Evolutionary conservation across 2,329 filamentous ascomycete genomes (phyloP).

Genomic region (Setomelanomma holmii): DNA sequence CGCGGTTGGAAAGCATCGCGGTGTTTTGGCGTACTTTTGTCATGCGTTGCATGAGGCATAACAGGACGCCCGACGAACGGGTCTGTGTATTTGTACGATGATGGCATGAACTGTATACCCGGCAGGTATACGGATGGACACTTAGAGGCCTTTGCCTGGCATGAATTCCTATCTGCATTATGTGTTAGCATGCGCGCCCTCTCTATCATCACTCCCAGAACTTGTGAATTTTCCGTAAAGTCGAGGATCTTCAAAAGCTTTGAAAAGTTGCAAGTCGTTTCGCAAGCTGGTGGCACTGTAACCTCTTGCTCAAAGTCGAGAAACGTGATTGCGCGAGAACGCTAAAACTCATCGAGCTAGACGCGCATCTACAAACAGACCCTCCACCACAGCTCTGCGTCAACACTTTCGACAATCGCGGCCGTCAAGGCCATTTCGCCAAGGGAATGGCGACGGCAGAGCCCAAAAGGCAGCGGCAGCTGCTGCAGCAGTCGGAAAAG

Average conservation of each 20-base stretch:
- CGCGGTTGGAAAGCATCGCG: constrained; percentile 12
- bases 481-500: constrained; percentile 51
- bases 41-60: not conserved
- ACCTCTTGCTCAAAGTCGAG: not conserved
- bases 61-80: constrained; percentile 13
- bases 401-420: constrained; percentile 3
- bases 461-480: constrained; percentile 12
- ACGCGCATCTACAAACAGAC: constrained; percentile 27
- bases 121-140: not conserved
- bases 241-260: too few species aligned
- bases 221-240: too few species aligned
- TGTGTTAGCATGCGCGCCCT: too few species aligned
- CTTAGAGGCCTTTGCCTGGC: not conserved
- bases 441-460: constrained; percentile 12
- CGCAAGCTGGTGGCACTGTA: too few species aligned
- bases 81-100: constrained; percentile 9
- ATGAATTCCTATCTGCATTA: constrained; percentile 4
- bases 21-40: constrained; percentile 19
- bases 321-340: constrained; percentile 36
- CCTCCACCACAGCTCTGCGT: constrained; percentile 6
- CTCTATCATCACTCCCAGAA: too few species aligned
- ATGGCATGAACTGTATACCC: constrained; percentile 10
- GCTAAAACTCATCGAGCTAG: constrained; percentile 26
- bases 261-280: too few species aligned
- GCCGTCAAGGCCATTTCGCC: constrained; percentile 9